These are phyloP conservation scores for Lepidium aucheri DNA, from an alignment of 345 rosid genomes.

Conservation along the genomic window DNA sequence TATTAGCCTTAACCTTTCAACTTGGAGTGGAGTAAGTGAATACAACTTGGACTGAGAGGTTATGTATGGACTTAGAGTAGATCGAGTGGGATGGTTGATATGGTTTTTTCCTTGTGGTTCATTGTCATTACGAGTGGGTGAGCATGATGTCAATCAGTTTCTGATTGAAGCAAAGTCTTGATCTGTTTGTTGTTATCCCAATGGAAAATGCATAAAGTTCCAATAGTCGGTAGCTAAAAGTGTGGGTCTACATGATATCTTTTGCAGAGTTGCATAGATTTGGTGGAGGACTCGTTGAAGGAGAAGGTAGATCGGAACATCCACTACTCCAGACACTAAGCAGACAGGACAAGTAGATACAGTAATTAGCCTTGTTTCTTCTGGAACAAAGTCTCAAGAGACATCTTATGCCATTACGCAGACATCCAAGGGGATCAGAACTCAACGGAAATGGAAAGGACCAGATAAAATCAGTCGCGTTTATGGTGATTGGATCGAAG, in stretches of 20 bases:
- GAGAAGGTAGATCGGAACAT: slow-evolving; percentile 47
- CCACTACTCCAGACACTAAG: slow-evolving; percentile 41
- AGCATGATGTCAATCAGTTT: not conserved
- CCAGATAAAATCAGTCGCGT: slow-evolving; percentile 89
- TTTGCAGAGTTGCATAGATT: slow-evolving; percentile 63
- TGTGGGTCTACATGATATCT: not conserved
- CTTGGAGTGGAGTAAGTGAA: too few relatives aligned
- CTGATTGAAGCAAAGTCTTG: not conserved
- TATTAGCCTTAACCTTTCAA: not conserved
- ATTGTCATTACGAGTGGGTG: not conserved
- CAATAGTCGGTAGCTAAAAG: not conserved
- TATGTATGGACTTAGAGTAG: not conserved
- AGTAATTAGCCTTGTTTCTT: slow-evolving; percentile 32
- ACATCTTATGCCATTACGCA: slow-evolving; percentile 45
- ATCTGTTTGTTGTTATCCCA: not conserved
- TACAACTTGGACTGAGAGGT: too few relatives aligned
- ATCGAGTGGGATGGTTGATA: not conserved
- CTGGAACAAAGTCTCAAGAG: slow-evolving; percentile 57
- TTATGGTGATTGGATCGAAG: slow-evolving; percentile 97
- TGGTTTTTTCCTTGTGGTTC: not conserved
- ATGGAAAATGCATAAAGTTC: not conserved
- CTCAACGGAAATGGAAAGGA: slow-evolving; percentile 86
- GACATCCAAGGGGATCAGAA: slow-evolving; percentile 52
- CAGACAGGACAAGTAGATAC: slow-evolving; percentile 44
- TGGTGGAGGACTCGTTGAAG: slow-evolving; percentile 70